Percentiles rank a stretch among this genome's conserved stretches.
These are phyloP conservation scores for Vanrija sp. DNA, from an alignment of 1,284 basidiomycete genomes.

Conservation along the genomic window DNA sequence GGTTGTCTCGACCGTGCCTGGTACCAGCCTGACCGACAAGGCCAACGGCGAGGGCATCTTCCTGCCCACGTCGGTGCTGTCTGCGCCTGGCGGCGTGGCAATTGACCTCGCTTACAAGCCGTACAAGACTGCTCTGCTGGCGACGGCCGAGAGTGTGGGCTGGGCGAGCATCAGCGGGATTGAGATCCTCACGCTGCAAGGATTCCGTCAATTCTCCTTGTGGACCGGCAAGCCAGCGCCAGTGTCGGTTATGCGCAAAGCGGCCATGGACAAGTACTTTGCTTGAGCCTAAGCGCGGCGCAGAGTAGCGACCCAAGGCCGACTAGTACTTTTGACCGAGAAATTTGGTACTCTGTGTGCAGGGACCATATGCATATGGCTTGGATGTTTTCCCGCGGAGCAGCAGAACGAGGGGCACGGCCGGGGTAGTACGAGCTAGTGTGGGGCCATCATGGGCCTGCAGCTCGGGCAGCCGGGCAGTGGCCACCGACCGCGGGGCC, in stretches of 20 bases:
- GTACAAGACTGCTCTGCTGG: conserved; percentile 52
- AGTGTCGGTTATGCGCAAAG: conserved; percentile 45
- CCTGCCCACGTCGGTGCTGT: conserved; percentile 55
- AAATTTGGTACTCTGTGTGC: not conserved
- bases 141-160: conserved; percentile 45
- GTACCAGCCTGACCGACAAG: conserved; percentile 59
- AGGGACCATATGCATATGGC: not conserved
- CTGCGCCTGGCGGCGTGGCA: conserved; percentile 59
- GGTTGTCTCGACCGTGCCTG: conserved; percentile 81
- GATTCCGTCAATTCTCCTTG: conserved; percentile 73
- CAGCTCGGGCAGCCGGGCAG: no score
- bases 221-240: conserved; percentile 65
- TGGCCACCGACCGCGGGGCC: no score
- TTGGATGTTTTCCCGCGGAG: not conserved
- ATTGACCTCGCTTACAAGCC: conserved; percentile 93
- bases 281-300: not conserved
- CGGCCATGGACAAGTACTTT: conserved; percentile 48
- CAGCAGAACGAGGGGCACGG: no score
- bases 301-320: not conserved
- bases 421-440: no score
- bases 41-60: conserved; percentile 52
- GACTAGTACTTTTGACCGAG: not conserved
- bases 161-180: conserved; percentile 75
- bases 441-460: no score
- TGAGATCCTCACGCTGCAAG: conserved; percentile 81